Evolutionary conservation across 345 rosid species (phyloP), one percentile per base, ranked within the genome.

Genomic region (Conringia planisiliqua): DNA sequence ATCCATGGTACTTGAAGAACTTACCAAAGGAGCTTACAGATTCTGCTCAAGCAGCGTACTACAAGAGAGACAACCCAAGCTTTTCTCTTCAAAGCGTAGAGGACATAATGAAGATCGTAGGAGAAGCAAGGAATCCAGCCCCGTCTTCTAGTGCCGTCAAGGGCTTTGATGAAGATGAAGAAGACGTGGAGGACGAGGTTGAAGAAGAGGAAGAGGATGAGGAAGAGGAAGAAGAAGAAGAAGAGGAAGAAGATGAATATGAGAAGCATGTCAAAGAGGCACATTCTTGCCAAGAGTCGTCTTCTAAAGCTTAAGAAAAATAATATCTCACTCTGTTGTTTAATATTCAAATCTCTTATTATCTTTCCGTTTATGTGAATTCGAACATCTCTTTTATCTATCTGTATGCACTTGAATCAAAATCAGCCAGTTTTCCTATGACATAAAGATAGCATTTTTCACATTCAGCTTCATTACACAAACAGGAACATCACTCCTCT

Each of bases 1-100:
- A 95, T 54, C 94, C 97, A 0, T 95, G 99, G 99, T 95, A 87
- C 82, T 67, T 95, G 66, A 92, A 92, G 92, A 95, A 90, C 80
- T 84, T 95, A 69, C 99, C 99, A 0, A 86, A 83, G 82, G 99
- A 95, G 80, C 88, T 92, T 50, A 82, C 81, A 3, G 99, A 95
- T 38, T 35, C 96, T 61, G 80, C 96, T 44, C 97, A 92, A 81
- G 89, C 91, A n/a, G 72, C 78, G 6, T 88, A 89, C 75, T 88
- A 89, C 80, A 88, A 78, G 79, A 86, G 92, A 71, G 96, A 88
- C 64, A 81, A 83, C 66, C 89, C 89, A 7, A 86, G 91, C 80
- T 95, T 77, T 72, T 90, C 91, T 48, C 80, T 76, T 66, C 99
- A 95, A 76, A 95, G 84, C 32, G 85, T 81, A 62, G 97, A 90